phyloP scores from a whole-genome alignment of 257 asterid species.

The Plantago elongata region DNA sequence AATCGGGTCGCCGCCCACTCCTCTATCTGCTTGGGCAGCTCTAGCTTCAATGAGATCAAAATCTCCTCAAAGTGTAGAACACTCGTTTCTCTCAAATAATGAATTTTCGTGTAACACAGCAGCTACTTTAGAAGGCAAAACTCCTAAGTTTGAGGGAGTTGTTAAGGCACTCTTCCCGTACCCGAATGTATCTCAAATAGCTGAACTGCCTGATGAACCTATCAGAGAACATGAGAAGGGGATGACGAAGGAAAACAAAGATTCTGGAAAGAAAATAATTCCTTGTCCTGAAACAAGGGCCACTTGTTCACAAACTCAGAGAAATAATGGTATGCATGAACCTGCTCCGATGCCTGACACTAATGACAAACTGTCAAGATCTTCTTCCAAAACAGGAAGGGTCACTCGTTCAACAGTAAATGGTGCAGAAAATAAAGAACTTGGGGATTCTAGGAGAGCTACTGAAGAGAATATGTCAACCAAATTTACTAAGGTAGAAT shows the following conservation, averaged over 20 bases:
- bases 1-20: constrained; percentile 36
- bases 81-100: constrained; percentile 19
- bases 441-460: constrained; percentile 15
- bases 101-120: constrained; percentile 12
- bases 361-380: constrained; percentile 5
- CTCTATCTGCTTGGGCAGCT: constrained; percentile 71
- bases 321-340: constrained; percentile 19
- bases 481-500: constrained; percentile 7
- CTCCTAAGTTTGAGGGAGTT: constrained; percentile 22
- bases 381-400: constrained; percentile 18
- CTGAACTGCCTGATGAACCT: constrained; percentile 21
- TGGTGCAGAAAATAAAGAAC: constrained; percentile 18
- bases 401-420: constrained; percentile 24
- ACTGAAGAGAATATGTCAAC: constrained; percentile 10
- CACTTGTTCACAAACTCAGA: constrained; percentile 36
- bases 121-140: neutral
- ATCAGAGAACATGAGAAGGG: constrained; percentile 16
- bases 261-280: constrained; percentile 17
- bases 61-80: constrained; percentile 22
- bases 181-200: constrained; percentile 19
- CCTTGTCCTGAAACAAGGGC: constrained; percentile 30
- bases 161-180: constrained; percentile 39
- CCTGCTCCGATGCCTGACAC: constrained; percentile 13
- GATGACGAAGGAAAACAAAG: constrained; percentile 16
- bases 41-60: constrained; percentile 53